phyloP scores from a whole-genome alignment of 305 asterid species.

The Fraxinus paxiana region DNA sequence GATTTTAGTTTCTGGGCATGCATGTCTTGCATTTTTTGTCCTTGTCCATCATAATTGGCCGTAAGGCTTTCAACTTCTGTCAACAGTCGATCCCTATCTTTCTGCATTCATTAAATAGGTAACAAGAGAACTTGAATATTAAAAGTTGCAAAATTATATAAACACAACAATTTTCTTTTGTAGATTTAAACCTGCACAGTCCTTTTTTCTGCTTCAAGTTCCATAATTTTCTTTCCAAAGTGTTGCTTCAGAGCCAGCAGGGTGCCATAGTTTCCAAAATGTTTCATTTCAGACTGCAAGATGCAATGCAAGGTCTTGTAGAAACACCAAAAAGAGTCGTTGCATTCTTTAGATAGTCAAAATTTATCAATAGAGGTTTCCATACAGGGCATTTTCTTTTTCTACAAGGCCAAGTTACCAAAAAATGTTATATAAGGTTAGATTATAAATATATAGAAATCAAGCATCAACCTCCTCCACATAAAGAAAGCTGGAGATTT shows the following conservation, averaged over 20 bases:
- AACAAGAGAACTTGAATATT: not conserved
- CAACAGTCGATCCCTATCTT: slow-evolving; percentile 73
- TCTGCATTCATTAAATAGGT: slow-evolving; percentile 36
- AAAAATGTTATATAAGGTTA: no score
- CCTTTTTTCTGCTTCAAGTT: slow-evolving; percentile 93
- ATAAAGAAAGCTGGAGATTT: not conserved
- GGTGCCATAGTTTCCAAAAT: slow-evolving; percentile 71
- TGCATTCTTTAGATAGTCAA: not conserved
- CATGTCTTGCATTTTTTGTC: slow-evolving; percentile 71
- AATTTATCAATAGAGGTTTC: not conserved
- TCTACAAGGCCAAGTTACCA: not conserved
- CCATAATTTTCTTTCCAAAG: slow-evolving; percentile 80
- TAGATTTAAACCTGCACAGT: slow-evolving; percentile 63
- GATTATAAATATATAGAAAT: not conserved
- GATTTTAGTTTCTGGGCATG: slow-evolving; percentile 77
- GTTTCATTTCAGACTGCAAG: slow-evolving; percentile 91
- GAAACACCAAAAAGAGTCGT: not conserved
- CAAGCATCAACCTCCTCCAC: not conserved
- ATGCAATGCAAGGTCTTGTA: slow-evolving; percentile 9
- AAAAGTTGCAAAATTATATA: not conserved
- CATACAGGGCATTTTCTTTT: not conserved
- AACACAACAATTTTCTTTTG: not conserved
- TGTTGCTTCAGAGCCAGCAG: slow-evolving; percentile 79
- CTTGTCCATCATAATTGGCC: slow-evolving; percentile 80
- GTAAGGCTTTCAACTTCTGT: slow-evolving; percentile 80